Base-by-base conservation (phyloP, 2,329 filamentous ascomycete genomes). In the Massarina eburnea region DNA sequence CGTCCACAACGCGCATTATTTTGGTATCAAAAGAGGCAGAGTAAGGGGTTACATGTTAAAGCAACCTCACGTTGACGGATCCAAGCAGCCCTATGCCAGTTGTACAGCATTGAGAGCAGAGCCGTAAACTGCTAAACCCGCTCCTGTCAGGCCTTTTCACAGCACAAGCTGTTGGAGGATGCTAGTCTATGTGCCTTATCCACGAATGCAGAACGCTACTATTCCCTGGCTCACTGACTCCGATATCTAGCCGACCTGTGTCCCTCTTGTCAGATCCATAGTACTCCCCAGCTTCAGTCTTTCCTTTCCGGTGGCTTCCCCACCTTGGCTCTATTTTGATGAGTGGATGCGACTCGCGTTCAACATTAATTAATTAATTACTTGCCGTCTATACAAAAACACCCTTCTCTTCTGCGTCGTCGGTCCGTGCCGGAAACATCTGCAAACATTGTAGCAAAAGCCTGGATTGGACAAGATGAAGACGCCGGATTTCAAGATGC, bases 81-180 rank as follows among this genome's bases (percentile, higher is more conserved):
- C 52, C 30, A 49, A 52, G 32, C 49, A 54, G 48, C 52, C 51
- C 45, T 45, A 57, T 65, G 54, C 63, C 42, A 46, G 56, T 43
- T 36, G 40, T 20, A 57, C 43, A 62, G 65, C 65, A 67, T 67
- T 63, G 57, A 62, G 46, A 49, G 52, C 52, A 48, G 51, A 57
- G 58, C 40, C 39, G 34, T 46, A 35, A 39, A 41, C 35, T 40
- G 45, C 15, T 33, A 36, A 24, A 15, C 20, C 9, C 21, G 29
- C 15, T 37, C 47, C 35, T 40, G 29, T 37, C 27, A 21, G 17
- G 8, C 22, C 43, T 41, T 52, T 22, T 24, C 41, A 30, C 41
- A 41, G 57, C 49, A 45, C 43, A 44, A 40, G 39, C 41, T 56
- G 55, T 54, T 48, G 57, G 55, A 56, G 34, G 41, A 52, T 50